Evolutionary conservation across 345 rosid species (phyloP), one percentile per base, ranked within the genome.

Genomic region (Aurinia saxatilis): DNA sequence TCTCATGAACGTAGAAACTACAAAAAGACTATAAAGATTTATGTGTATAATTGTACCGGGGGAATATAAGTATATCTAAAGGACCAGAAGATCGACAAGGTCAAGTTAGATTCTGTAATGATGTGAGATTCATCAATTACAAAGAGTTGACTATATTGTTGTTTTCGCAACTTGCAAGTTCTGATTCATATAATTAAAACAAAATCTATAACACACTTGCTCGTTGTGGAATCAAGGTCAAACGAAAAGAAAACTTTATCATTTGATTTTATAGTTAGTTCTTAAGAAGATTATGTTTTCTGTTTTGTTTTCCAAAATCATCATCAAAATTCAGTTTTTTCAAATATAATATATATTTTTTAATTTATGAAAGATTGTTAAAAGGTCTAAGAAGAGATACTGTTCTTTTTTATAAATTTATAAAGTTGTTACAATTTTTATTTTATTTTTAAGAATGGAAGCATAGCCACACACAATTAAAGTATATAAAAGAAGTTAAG

Each of bases 11-110:
- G 12, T 12, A 30, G 10, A 57, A 29, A 16, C 45, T 12, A 41
- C 15, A 57, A 29, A 17, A 46, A 46, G 10, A 59, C 41, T 19
- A 21, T 49, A 31, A 40, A 54, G 30, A 8, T 49, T 18, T 21
- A 25, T 36, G n/a, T 35, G 41, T 36, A 23, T 31, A 44, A n/a
- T n/a, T n/a, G n/a, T n/a, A n/a, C n/a, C n/a, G n/a, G 63, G 56
- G 42, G 73, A 60, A 69, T 53, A 69, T 44, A 60, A 52, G 59
- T 44, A 55, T 65, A 23, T 58, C 8, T 33, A 5, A 31, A 33
- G 73, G 68, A 69, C 63, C 68, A 69, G 16, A 34, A 15, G 48
- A 51, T 41, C 50, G 17, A 36, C 45, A 52, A 69, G 62, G 62
- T 53, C 56, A 61, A 45, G 33, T 45, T 37, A 7, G 63, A 53